A percentile compares a stretch with the other conserved stretches of the same genome.
Conservation (phyloP, 2,329 filamentous ascomycete species). For the Alternaria viburni region DNA sequence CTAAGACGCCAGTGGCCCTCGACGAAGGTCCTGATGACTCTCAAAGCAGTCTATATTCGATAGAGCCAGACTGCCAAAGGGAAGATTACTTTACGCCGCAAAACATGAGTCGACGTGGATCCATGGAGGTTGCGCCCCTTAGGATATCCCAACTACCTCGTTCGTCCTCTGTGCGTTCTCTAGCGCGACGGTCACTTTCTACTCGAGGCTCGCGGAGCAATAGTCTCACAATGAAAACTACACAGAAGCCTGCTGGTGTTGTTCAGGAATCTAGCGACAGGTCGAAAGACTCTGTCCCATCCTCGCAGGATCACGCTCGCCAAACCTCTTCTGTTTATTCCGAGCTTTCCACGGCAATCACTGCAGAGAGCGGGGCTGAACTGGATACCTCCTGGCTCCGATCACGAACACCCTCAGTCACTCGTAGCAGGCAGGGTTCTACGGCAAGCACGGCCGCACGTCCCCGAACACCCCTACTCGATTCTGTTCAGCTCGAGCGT, state of each 20-base stretch:
- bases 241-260: constrained; percentile 44
- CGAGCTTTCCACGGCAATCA: constrained; percentile 18
- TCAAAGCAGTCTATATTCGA: constrained; percentile 23
- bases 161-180: constrained; percentile 46
- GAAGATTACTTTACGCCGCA: constrained; percentile 47
- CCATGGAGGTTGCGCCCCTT: constrained; percentile 39
- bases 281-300: constrained; percentile 29
- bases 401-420: constrained; percentile 19
- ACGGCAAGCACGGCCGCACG: constrained; percentile 16
- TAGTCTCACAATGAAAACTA: constrained; percentile 31
- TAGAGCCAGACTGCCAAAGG: constrained; percentile 56
- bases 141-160: constrained; percentile 34
- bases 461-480: constrained; percentile 31
- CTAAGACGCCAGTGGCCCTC: constrained; percentile 21
- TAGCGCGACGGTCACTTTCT: constrained; percentile 38
- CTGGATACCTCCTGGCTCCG: constrained; percentile 29
- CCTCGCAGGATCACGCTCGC: constrained; percentile 1
- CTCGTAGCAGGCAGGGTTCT: constrained; percentile 16
- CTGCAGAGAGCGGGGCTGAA: constrained; percentile 19
- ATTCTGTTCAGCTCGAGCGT: constrained; percentile 28
- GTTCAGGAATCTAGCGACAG: constrained; percentile 50
- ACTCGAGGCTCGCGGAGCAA: constrained; percentile 36
- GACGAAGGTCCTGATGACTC: constrained; percentile 21
- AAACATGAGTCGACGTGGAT: constrained; percentile 32
- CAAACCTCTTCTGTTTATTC: constrained; percentile 10